These are phyloP conservation scores for Amanita pseudoporphyria DNA, from an alignment of 768 basidiomycete species.

Conservation along the genomic window DNA sequence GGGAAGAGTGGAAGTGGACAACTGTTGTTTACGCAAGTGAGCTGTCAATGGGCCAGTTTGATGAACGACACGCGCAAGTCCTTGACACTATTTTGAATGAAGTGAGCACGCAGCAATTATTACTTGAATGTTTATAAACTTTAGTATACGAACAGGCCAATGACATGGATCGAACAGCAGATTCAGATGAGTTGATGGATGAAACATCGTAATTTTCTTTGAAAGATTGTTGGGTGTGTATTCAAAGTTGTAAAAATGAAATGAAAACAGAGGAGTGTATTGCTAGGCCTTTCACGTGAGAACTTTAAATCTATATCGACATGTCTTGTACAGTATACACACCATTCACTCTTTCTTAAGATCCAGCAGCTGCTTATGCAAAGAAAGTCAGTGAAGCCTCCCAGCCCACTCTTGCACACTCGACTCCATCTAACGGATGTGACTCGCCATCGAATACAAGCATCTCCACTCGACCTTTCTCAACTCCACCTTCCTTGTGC, in stretches of 20 bases:
- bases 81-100: constrained; percentile 1
- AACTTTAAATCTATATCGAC: too few relatives aligned
- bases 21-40: neutral
- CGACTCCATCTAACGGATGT: constrained; percentile 57
- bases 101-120: constrained; percentile 1
- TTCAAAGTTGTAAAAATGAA: too few relatives aligned
- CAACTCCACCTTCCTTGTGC: neutral
- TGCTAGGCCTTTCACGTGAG: too few relatives aligned
- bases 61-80: neutral
- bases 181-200: neutral
- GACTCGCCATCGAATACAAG: constrained; percentile 51
- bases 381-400: constrained; percentile 48
- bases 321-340: too few relatives aligned
- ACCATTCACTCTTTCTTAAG: too few relatives aligned
- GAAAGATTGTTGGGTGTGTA: too few relatives aligned
- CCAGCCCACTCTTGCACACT: constrained; percentile 42
- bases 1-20: neutral
- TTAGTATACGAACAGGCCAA: neutral
- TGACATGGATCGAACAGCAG: neutral
- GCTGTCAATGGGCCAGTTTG: constrained; percentile 4
- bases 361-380: too few relatives aligned
- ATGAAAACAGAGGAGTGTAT: too few relatives aligned
- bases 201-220: neutral
- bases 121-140: neutral
- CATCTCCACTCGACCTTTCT: constrained; percentile 37